Base-by-base conservation (phyloP, 805 yeast genomes). In the Zygosaccharomyces pseudorouxii region DNA sequence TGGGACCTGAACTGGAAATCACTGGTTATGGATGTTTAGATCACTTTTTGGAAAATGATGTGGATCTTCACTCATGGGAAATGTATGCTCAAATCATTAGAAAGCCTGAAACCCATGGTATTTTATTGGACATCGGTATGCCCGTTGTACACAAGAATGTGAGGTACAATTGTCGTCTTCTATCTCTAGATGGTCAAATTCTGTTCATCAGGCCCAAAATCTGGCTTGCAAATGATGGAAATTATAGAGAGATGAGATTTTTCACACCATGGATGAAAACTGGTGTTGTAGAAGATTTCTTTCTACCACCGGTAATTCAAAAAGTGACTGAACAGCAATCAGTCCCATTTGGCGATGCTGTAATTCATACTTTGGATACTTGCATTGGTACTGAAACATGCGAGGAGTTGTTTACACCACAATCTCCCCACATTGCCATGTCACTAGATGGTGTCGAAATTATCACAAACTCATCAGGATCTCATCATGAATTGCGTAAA, bases 351-450 rank as follows among this genome's bases (percentile, higher is more conserved):
- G 99, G 99, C 45, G 98, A 93, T 72, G 95, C 95, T 48, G 86
- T 88, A 3, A 72, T 93, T 38, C 80, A 85, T 45, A 86, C 97
- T 1, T 64, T 80, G 50, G 97, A 90, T 59, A 89, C 98, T 0
- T 82, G 85, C 38, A 75, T 93, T 48, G 99, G 99, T n/a, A 88
- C 92, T 39, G 99, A 93, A 68, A 95, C 99, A 0, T 93, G 99
- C 67, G 99, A 93, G 66, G 99, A 93, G 68, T 73, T 93, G 49
- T 93, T 93, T 68, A 93, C 99, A 0, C 99, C 99, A 1, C 84
- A 88, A 55, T 82, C 96, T 3, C 99, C 99, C 3, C 97, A 92
- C 67, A 86, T 93, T 48, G 80, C 81, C 16, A 82, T 92, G 88
- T 79, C 96, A 0, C 71, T 93, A 29, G 97, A 89, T 66, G 99